A percentile compares a stretch with the other conserved stretches of the same genome.
These are phyloP conservation scores for Galerina sulciceps DNA, from an alignment of 768 basidiomycete genomes.

Conservation along the genomic window DNA sequence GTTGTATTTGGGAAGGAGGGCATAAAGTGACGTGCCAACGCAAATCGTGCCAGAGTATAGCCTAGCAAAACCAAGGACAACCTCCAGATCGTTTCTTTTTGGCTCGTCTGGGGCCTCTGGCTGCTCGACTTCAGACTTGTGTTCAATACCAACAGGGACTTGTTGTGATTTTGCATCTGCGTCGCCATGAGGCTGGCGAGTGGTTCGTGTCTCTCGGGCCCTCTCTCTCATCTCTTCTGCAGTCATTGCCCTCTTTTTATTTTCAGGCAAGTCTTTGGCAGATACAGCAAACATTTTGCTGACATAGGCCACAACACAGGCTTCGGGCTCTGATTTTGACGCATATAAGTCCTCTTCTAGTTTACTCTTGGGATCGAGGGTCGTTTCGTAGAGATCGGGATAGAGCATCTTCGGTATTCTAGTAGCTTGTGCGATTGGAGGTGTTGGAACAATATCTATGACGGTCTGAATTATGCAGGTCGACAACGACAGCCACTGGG, in stretches of 20 bases:
- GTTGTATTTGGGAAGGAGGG: slow-evolving; percentile 88
- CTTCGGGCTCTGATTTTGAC: slow-evolving; percentile 60
- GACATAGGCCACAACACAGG: slow-evolving; percentile 82
- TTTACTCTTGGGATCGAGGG: slow-evolving; percentile 68
- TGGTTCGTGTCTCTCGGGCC: slow-evolving; percentile 57
- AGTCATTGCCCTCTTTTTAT: slow-evolving; percentile 75
- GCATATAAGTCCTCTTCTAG: slow-evolving; percentile 84
- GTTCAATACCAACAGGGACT: slow-evolving; percentile 13
- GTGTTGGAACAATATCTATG: slow-evolving; percentile 94
- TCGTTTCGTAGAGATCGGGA: slow-evolving; percentile 69
- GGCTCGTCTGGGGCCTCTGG: slow-evolving; percentile 24
- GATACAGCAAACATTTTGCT: slow-evolving; percentile 98
- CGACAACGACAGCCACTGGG: slow-evolving; percentile 95
- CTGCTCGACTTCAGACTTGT: slow-evolving; percentile 13
- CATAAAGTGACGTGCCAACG: slow-evolving; percentile 65
- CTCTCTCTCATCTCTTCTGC: slow-evolving; percentile 82
- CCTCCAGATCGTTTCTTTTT: slow-evolving; percentile 51
- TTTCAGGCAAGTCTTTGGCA: slow-evolving; percentile 81
- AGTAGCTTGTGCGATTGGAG: slow-evolving; percentile 75
- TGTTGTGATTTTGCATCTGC: slow-evolving; percentile 13
- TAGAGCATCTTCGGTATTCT: slow-evolving; percentile 93
- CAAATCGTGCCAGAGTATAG: slow-evolving; percentile 89
- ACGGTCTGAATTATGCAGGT: slow-evolving; percentile 90
- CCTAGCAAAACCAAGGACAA: slow-evolving; percentile 89
- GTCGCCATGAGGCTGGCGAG: slow-evolving; percentile 31